A percentile compares a stretch with the other conserved stretches of the same genome.
These are phyloP conservation scores for Populus hybrid DNA, from an alignment of 441 rosid species.

Conservation along the genomic window DNA sequence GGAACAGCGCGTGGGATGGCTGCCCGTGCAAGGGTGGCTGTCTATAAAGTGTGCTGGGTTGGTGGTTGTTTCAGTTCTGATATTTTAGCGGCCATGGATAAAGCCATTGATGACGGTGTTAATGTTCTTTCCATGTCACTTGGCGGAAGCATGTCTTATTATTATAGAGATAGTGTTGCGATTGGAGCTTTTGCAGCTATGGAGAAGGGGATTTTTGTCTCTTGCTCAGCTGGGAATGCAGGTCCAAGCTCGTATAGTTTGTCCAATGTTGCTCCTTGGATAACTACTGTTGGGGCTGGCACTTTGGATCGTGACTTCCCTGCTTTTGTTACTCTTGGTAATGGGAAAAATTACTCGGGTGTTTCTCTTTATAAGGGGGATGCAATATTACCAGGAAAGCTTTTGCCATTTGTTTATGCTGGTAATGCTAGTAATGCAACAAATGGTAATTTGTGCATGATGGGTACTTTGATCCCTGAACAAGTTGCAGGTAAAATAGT, in stretches of 20 bases:
- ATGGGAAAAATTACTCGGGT: conserved; percentile 41
- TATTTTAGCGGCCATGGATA: conserved; percentile 74
- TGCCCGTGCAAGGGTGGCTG: conserved; percentile 67
- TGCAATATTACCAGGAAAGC: conserved; percentile 46
- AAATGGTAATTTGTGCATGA: conserved; percentile 60
- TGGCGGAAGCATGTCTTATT: conserved; percentile 65
- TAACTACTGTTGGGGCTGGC: conserved; percentile 73
- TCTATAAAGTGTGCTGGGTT: conserved; percentile 86
- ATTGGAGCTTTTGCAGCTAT: conserved; percentile 73
- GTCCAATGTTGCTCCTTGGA: conserved; percentile 93
- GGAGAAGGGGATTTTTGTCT: conserved; percentile 78
- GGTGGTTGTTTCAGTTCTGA: conserved; percentile 79
- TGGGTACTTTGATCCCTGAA: conserved; percentile 58
- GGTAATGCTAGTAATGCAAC: conserved; percentile 45
- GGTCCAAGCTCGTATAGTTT: conserved; percentile 61
- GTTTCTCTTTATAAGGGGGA: conserved; percentile 70
- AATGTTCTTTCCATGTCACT: conserved; percentile 73
- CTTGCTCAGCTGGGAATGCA: conserved; percentile 84
- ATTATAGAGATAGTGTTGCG: conserved; percentile 67
- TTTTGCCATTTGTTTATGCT: conserved; percentile 56
- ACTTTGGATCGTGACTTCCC: conserved; percentile 48
- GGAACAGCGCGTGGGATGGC: conserved; percentile 91
- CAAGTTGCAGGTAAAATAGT: conserved; percentile 72
- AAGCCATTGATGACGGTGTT: conserved; percentile 74
- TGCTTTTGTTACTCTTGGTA: conserved; percentile 59